Evolutionary conservation across 2,329 filamentous ascomycete genomes (phyloP).

Genomic region (Hymenoscyphus scutula): DNA sequence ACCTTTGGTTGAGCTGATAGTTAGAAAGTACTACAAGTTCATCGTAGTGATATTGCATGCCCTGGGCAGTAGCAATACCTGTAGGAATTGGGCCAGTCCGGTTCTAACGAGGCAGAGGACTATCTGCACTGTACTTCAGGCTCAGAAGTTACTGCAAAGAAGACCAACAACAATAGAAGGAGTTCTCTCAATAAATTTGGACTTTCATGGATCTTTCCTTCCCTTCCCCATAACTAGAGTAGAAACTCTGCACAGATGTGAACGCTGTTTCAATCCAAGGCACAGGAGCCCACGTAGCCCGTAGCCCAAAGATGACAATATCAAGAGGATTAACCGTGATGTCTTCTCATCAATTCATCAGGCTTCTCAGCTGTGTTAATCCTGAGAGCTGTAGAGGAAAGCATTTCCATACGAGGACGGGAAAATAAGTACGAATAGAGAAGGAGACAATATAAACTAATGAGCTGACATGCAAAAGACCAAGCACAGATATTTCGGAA

Average conservation of each 20-base stretch:
- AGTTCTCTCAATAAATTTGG: background rate
- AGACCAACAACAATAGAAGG: background rate
- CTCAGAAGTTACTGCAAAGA: background rate
- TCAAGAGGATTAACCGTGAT: background rate
- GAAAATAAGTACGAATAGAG: background rate
- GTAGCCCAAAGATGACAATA: background rate
- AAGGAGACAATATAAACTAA: background rate
- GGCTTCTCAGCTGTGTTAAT: too few species aligned
- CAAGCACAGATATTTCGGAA: background rate
- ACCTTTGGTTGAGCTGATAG: background rate
- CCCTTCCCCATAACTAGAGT: background rate
- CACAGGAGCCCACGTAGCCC: background rate
- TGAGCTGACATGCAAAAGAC: background rate
- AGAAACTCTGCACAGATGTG: background rate
- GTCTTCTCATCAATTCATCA: too few species aligned
- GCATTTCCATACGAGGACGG: too few species aligned
- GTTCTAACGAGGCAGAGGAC: background rate
- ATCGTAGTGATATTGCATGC: background rate
- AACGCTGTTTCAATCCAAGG: background rate
- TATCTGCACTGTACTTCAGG: background rate
- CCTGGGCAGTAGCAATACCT: background rate
- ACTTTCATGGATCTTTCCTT: background rate
- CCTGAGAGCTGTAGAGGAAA: too few species aligned
- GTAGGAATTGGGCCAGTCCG: background rate
- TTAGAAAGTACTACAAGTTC: background rate